Evolutionary conservation across 371 early-diverging fungal species (phyloP).

Genomic region (Actinomucor elegans): DNA sequence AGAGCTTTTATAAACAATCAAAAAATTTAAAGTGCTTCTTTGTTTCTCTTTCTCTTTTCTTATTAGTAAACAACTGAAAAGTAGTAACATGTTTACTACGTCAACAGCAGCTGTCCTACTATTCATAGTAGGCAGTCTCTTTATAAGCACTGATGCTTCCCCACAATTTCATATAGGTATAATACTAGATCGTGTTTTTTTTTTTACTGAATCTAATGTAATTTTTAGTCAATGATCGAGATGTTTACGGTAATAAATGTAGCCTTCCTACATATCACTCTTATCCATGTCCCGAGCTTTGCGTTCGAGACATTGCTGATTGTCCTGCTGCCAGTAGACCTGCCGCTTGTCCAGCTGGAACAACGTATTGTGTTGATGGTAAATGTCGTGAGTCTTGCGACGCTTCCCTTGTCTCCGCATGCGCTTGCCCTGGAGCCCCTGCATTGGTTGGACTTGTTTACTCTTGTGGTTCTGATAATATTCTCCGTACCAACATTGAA

Average conservation of each 20-base stretch:
- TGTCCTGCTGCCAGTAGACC: conserved; percentile 33
- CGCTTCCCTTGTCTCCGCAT: conserved; percentile 28
- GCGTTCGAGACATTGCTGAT: conserved; percentile 43
- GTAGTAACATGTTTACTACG: too few relatives aligned
- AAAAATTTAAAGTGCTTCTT: too few relatives aligned
- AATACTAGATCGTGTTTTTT: too few relatives aligned
- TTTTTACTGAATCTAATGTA: too few relatives aligned
- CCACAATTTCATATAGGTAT: too few relatives aligned
- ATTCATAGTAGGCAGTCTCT: too few relatives aligned
- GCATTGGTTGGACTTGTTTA: conserved; percentile 24
- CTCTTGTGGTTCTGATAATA: conserved; percentile 18
- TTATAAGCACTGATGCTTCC: too few relatives aligned
- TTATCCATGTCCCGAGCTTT: conserved; percentile 50
- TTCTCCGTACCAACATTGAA: conserved; percentile 31
- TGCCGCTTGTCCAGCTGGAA: conserved; percentile 40
- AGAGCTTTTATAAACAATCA: too few relatives aligned
- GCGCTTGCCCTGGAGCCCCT: conserved; percentile 46
- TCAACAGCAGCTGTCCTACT: too few relatives aligned
- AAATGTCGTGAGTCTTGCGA: conserved; percentile 41
- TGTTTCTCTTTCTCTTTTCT: too few relatives aligned
- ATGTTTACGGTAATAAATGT: conserved; percentile 45
- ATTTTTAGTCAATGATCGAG: conserved; percentile 56
- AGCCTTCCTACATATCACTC: conserved; percentile 36
- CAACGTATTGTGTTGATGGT: conserved; percentile 53
- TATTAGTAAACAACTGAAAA: too few relatives aligned